A percentile compares a stretch with the other conserved stretches of the same genome.
Conservation (phyloP, 169 alveolate species). For the Babesia ovis region DNA sequence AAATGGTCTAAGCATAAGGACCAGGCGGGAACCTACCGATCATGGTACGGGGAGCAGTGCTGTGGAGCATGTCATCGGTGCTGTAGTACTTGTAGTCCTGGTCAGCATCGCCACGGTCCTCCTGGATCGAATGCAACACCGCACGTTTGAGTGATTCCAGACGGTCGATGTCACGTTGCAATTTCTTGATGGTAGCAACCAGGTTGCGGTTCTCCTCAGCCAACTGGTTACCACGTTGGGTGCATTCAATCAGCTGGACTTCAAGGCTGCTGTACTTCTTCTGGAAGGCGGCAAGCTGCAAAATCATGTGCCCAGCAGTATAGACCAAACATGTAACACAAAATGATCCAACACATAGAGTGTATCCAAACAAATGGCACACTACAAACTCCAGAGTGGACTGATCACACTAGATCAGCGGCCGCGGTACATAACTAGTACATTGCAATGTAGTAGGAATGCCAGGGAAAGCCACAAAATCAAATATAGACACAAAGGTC, state of each 20-base stretch:
- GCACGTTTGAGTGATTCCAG: constrained; percentile 81
- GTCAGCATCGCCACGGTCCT: constrained; percentile 73
- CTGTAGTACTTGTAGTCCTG: constrained; percentile 26
- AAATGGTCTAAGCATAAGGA: neutral
- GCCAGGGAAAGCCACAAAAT: no score
- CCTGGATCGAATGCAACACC: constrained; percentile 82
- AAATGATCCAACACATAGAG: no score
- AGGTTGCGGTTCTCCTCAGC: constrained; percentile 83
- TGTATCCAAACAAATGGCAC: no score
- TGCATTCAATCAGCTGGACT: constrained; percentile 81
- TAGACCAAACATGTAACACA: no score
- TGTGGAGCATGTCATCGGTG: constrained; percentile 51
- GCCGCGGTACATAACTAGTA: no score
- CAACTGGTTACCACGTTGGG: constrained; percentile 83
- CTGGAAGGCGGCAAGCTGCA: constrained; percentile 78
- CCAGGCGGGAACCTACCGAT: constrained; percentile 10
- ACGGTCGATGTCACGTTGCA: constrained; percentile 80
- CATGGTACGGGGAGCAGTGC: constrained; percentile 40
- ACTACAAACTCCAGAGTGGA: no score
- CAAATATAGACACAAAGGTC: neutral
- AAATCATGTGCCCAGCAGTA: neutral
- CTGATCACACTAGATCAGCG: no score
- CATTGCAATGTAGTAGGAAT: no score
- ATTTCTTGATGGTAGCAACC: constrained; percentile 76
- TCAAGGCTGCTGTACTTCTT: constrained; percentile 82